These are phyloP conservation scores for Tympanopsis confertula DNA, from an alignment of 2,329 filamentous ascomycete genomes.

Conservation along the genomic window DNA sequence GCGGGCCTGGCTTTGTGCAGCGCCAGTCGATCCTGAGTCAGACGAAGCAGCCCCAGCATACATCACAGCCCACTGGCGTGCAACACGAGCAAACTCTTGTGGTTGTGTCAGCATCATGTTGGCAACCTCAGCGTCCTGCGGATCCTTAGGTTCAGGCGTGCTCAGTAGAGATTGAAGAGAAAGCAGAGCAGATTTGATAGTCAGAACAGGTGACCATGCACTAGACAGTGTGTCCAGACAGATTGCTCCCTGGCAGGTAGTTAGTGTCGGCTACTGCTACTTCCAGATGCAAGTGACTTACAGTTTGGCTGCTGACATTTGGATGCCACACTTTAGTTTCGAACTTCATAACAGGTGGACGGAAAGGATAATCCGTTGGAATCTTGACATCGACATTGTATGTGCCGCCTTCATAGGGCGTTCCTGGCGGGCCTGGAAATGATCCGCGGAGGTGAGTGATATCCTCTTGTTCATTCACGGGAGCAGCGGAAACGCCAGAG, in stretches of 20 bases:
- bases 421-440: slow-evolving; percentile 54
- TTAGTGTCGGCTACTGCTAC: slow-evolving; percentile 4
- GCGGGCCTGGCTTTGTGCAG: no score
- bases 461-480: slow-evolving; percentile 18
- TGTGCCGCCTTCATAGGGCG: slow-evolving; percentile 54
- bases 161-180: slow-evolving; percentile 3
- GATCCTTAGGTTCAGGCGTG: slow-evolving; percentile 3
- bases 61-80: neutral
- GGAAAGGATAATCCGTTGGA: slow-evolving; percentile 56
- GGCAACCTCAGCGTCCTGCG: slow-evolving; percentile 2
- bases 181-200: slow-evolving; percentile 2
- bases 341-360: slow-evolving; percentile 57
- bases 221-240: neutral
- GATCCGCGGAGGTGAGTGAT: slow-evolving; percentile 52
- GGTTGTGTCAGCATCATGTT: neutral
- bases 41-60: slow-evolving; percentile 4
- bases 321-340: slow-evolving; percentile 62
- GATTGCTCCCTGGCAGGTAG: slow-evolving; percentile 1
- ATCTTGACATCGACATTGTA: slow-evolving; percentile 54
- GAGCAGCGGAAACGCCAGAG: neutral
- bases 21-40: no score
- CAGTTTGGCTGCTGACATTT: slow-evolving; percentile 50
- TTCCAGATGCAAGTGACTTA: neutral
- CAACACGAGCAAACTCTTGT: neutral
- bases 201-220: slow-evolving; percentile 2